Conservation (phyloP, 208 protist genomes). For the Leishmania arabica region DNA sequence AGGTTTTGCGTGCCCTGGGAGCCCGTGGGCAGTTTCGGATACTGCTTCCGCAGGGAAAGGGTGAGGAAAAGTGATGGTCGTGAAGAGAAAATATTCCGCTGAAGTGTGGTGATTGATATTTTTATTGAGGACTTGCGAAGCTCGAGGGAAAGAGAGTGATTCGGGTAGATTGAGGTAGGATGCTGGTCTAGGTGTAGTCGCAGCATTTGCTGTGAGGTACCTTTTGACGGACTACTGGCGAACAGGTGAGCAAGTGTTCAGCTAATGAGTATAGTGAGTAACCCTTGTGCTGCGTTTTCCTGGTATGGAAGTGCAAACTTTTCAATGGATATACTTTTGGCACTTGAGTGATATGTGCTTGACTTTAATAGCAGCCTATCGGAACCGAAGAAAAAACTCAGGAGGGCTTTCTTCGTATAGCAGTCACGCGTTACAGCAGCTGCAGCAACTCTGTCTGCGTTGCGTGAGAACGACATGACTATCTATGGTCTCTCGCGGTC, state of each 20-base stretch:
- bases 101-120: not conserved
- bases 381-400: not conserved
- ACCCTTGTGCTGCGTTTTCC: not conserved
- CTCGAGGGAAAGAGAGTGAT: not conserved
- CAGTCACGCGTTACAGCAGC: not conserved
- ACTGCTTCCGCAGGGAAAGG: not conserved
- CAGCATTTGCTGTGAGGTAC: not conserved
- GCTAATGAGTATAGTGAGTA: not conserved
- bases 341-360: not conserved
- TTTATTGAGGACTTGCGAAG: not conserved
- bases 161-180: not conserved
- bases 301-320: not conserved
- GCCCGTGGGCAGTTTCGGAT: not conserved
- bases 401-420: not conserved
- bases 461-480: not conserved
- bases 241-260: not conserved
- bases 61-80: not conserved
- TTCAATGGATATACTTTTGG: not conserved
- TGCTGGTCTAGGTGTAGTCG: not conserved
- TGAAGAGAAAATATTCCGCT: not conserved
- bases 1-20: not conserved
- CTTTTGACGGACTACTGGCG: not conserved
- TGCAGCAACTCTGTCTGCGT: not conserved
- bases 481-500: not conserved
- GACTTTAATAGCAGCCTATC: not conserved